phyloP scores from a whole-genome alignment of 768 basidiomycete species.

The Lactarius sanguifluus region DNA sequence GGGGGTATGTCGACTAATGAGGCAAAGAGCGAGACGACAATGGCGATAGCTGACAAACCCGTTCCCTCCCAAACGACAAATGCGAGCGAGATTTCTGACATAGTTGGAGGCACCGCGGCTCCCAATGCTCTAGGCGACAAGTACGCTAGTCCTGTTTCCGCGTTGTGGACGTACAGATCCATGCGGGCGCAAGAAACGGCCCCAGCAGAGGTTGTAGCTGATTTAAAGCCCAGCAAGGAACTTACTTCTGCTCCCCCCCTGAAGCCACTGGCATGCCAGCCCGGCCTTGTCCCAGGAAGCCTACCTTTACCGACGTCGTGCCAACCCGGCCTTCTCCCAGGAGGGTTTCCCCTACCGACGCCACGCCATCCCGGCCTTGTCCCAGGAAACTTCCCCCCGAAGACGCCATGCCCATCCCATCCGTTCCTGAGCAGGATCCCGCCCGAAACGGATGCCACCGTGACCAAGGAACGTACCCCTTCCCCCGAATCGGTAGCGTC shows the following conservation, averaged over 20 bases:
- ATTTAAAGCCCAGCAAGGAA: not conserved
- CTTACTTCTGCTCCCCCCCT: not conserved
- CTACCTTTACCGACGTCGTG: not conserved
- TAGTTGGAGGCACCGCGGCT: not conserved
- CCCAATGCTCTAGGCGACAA: not conserved
- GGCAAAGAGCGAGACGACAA: not conserved
- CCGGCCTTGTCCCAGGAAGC: not conserved
- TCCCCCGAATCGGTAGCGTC: not conserved
- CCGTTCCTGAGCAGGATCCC: not conserved
- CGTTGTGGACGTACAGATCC: not conserved
- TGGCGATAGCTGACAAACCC: not conserved
- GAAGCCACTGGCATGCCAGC: not conserved
- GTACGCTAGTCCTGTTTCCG: not conserved
- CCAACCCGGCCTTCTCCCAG: not conserved
- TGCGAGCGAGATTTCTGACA: not conserved
- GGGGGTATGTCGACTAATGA: not conserved
- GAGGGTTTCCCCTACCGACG: not conserved
- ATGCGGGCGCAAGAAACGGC: not conserved
- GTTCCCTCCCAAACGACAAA: not conserved
- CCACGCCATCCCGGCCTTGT: not conserved
- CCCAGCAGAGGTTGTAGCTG: not conserved
- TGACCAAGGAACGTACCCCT: not conserved
- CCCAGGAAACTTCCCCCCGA: not conserved
- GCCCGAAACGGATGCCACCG: not conserved
- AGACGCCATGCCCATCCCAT: not conserved